Conservation (phyloP, 805 yeast species). For the Myxozyma udenii region DNA sequence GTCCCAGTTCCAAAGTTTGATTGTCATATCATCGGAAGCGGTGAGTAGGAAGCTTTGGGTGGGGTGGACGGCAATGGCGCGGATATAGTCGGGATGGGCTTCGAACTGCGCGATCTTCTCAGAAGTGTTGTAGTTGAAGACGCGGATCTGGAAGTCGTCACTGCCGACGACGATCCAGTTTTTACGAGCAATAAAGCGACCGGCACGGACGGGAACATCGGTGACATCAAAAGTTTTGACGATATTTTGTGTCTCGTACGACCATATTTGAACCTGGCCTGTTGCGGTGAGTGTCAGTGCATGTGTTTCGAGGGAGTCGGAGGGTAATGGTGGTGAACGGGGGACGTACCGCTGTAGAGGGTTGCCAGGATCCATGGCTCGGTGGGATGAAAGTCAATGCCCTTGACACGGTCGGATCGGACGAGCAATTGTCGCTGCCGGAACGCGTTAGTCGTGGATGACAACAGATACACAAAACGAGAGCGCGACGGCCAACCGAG, state of each 20-base stretch:
- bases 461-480: neutral
- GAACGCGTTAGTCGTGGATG: neutral
- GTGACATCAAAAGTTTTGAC: slow-evolving; percentile 91
- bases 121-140: slow-evolving; percentile 91
- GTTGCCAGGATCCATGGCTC: slow-evolving; percentile 76
- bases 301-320: too few species aligned
- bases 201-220: slow-evolving; percentile 94
- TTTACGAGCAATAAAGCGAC: slow-evolving; percentile 90
- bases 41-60: slow-evolving; percentile 84
- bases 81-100: slow-evolving; percentile 96
- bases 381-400: slow-evolving; percentile 94
- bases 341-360: slow-evolving; percentile 33
- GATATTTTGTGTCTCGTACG: slow-evolving; percentile 70
- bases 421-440: slow-evolving; percentile 61
- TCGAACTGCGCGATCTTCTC: slow-evolving; percentile 93
- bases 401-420: slow-evolving; percentile 95
- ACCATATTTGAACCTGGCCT: slow-evolving; percentile 93
- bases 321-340: too few species aligned
- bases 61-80: slow-evolving; percentile 92
- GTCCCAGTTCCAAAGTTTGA: slow-evolving; percentile 98
- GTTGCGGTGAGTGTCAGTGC: slow-evolving; percentile 44
- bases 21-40: slow-evolving; percentile 85
- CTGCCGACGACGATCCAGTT: slow-evolving; percentile 96
- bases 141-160: slow-evolving; percentile 92
- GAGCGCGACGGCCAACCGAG: neutral